Evolutionary conservation across 768 basidiomycete genomes (phyloP).

Genomic region (Royoungia palumana): DNA sequence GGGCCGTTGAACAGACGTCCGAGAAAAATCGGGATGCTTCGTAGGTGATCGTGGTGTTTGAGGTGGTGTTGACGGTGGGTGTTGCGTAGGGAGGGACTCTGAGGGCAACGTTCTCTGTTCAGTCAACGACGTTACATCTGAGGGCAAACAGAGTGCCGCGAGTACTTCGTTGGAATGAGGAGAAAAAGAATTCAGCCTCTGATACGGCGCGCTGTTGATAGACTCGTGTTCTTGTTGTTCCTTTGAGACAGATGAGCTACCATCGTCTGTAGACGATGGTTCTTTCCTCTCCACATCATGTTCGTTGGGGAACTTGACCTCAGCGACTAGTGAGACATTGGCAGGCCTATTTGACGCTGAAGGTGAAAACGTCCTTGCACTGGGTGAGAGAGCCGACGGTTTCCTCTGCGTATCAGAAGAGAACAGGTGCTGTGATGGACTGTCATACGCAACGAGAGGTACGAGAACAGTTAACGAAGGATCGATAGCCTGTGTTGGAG

Average conservation of each 20-base stretch:
- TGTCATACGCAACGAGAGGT: not conserved
- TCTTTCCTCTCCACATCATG: not conserved
- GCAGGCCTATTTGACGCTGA: conserved; percentile 20
- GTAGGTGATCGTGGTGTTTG: conserved; percentile 12
- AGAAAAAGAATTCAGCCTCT: conserved; percentile 57
- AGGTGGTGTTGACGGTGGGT: conserved; percentile 21
- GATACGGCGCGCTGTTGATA: conserved; percentile 21
- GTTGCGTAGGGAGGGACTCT: conserved; percentile 9
- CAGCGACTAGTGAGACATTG: conserved; percentile 12
- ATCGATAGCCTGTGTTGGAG: conserved; percentile 3
- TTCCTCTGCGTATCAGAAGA: conserved; percentile 39
- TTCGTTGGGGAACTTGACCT: not conserved
- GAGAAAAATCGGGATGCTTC: conserved; percentile 17
- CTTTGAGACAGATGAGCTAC: not conserved
- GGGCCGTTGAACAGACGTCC: conserved; percentile 23
- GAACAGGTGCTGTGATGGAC: conserved; percentile 28
- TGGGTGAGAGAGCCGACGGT: conserved; percentile 10
- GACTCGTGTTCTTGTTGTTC: conserved; percentile 26
- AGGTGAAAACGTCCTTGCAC: conserved; percentile 16
- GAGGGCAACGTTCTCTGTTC: conserved; percentile 8
- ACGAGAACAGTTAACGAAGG: not conserved
- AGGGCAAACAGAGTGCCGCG: conserved; percentile 34
- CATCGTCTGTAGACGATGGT: not conserved
- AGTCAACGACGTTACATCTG: conserved; percentile 14
- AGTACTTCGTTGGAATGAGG: conserved; percentile 50